Percentiles rank a stretch among this genome's conserved stretches.
Conservation (phyloP, 2,329 filamentous ascomycete genomes). For the Zymoseptoria pseudotritici region DNA sequence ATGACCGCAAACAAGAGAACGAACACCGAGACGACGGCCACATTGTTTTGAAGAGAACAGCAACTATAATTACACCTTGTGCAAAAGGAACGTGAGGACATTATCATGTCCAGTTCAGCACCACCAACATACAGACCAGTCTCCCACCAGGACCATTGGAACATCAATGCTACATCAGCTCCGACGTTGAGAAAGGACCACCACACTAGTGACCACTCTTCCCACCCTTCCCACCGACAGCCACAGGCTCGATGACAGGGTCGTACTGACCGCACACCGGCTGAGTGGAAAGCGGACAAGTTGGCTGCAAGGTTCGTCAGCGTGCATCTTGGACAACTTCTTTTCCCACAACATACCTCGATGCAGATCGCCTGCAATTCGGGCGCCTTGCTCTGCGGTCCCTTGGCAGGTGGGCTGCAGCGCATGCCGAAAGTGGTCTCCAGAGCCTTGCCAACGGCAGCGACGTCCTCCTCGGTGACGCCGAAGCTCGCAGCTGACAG, state of each 20-base stretch:
- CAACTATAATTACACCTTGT: no score
- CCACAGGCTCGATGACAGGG: constrained; percentile 9
- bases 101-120: no score
- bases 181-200: no score
- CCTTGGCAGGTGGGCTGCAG: constrained; percentile 42
- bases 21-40: no score
- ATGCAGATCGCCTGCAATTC: constrained; percentile 53
- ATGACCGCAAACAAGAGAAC: no score
- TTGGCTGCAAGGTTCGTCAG: neutral
- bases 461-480: constrained; percentile 47
- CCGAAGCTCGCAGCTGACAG: constrained; percentile 52
- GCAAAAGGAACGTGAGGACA: no score
- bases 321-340: no score
- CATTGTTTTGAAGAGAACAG: no score
- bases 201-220: neutral
- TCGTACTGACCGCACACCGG: constrained; percentile 42
- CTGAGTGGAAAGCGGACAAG: constrained; percentile 23
- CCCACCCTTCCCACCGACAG: neutral
- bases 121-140: no score
- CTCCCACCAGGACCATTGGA: no score
- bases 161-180: no score
- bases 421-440: constrained; percentile 45
- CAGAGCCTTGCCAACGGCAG: constrained; percentile 43
- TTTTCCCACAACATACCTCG: constrained; percentile 19
- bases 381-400: constrained; percentile 40